Conservation (phyloP, 2,329 filamentous ascomycete species). For the Pezicula carpinea region DNA sequence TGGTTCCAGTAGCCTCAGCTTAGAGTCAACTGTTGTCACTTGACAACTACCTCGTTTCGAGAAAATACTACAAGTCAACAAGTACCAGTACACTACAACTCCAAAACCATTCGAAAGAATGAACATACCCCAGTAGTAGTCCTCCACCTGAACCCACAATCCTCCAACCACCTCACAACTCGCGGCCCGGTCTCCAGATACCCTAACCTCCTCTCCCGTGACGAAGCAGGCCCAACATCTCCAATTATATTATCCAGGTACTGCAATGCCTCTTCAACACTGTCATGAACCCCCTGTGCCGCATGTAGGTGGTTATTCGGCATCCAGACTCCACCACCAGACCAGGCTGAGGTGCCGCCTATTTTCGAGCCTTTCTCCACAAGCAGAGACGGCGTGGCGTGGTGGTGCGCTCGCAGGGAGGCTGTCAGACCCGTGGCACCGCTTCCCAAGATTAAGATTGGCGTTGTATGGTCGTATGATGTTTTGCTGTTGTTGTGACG, state of each 20-base stretch:
- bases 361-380: conserved; percentile 30
- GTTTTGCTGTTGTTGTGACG: no score
- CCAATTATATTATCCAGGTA: conserved; percentile 27
- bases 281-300: conserved; percentile 18
- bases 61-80: no score
- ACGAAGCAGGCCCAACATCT: conserved; percentile 27
- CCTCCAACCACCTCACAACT: conserved; percentile 28
- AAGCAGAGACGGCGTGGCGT: conserved; percentile 23
- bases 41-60: no score
- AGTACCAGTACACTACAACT: no score
- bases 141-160: conserved; percentile 25
- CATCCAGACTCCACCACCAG: conserved; percentile 32
- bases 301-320: conserved; percentile 26
- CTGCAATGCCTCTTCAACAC: conserved; percentile 18
- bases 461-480: no score
- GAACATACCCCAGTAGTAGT: no score
- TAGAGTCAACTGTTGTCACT: no score
- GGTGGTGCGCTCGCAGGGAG: conserved; percentile 23
- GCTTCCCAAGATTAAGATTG: conserved; percentile 29
- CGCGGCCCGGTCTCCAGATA: conserved; percentile 28
- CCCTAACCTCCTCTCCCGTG: conserved; percentile 20
- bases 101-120: no score
- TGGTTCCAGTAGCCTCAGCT: no score
- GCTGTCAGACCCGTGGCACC: conserved; percentile 30
- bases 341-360: conserved; percentile 32